phyloP scores from a whole-genome alignment of 2,329 filamentous ascomycete species.

The Epichloe coenophiala region DNA sequence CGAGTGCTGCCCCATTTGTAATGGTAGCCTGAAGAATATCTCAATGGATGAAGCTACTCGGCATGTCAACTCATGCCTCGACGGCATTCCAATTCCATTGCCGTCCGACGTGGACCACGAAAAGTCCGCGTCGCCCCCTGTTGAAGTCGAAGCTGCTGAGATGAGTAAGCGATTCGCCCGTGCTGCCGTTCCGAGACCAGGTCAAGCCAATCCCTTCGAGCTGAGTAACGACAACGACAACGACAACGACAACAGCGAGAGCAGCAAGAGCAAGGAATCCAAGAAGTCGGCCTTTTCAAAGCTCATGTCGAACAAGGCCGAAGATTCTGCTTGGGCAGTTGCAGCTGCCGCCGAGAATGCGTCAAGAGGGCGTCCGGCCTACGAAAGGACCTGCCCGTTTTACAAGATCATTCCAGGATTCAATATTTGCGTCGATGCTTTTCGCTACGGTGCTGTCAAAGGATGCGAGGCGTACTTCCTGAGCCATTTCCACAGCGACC shows the following conservation, averaged over 20 bases:
- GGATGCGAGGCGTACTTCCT: constrained; percentile 92
- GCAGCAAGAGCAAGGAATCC: constrained; percentile 16
- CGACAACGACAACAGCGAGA: constrained; percentile 17
- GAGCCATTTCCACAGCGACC: constrained; percentile 95
- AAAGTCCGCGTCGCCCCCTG: constrained; percentile 3
- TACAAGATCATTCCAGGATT: constrained; percentile 97
- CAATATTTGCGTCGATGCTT: constrained; percentile 88
- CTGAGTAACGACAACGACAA: constrained; percentile 19
- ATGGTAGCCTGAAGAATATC: constrained; percentile 44
- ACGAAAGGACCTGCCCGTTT: constrained; percentile 86
- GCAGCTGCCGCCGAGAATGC: constrained; percentile 70
- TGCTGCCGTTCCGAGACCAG: constrained; percentile 59
- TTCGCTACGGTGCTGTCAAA: constrained; percentile 85
- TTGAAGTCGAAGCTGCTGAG: constrained; percentile 23
- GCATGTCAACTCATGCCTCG: constrained; percentile 88
- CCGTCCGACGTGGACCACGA: constrained; percentile 21
- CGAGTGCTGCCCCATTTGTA: constrained; percentile 64
- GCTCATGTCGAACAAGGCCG: constrained; percentile 83
- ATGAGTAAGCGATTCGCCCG: constrained; percentile 48
- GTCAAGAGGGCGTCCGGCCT: constrained; percentile 72
- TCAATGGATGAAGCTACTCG: constrained; percentile 55
- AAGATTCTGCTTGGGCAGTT: constrained; percentile 78
- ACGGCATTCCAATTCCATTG: constrained; percentile 58
- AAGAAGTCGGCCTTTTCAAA: constrained; percentile 69
- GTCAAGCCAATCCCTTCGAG: constrained; percentile 66